phyloP scores from a whole-genome alignment of 108 stramenopile species.

The Nitzschia putrida region DNA sequence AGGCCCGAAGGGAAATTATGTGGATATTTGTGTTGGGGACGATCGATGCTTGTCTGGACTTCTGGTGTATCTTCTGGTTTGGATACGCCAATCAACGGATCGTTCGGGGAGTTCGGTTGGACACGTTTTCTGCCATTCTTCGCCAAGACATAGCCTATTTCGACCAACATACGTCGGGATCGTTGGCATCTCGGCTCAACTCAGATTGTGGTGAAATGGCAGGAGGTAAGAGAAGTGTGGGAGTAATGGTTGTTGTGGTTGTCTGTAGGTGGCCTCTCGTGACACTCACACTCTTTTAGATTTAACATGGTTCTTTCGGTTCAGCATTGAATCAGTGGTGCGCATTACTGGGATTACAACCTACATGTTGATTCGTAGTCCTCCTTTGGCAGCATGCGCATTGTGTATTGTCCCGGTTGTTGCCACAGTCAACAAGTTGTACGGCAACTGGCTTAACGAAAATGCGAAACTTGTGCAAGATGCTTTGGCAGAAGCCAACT shows the following conservation, averaged over 20 bases:
- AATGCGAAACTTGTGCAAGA: constrained; percentile 82
- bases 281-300: constrained; percentile 37
- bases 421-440: constrained; percentile 78
- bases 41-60: constrained; percentile 78
- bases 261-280: constrained; percentile 3
- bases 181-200: constrained; percentile 79
- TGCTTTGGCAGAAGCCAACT: constrained; percentile 81
- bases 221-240: constrained; percentile 35
- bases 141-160: constrained; percentile 83
- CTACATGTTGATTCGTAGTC: constrained; percentile 82
- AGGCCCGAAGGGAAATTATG: constrained; percentile 68
- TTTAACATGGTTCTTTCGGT: constrained; percentile 91
- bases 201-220: constrained; percentile 89
- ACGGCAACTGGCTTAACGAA: constrained; percentile 77
- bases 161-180: constrained; percentile 71
- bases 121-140: constrained; percentile 71
- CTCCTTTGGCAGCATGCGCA: constrained; percentile 71
- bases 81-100: constrained; percentile 85
- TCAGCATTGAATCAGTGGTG: constrained; percentile 82
- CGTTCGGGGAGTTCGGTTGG: constrained; percentile 71
- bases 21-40: constrained; percentile 80
- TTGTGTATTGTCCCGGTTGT: constrained; percentile 80
- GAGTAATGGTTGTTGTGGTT: background rate
- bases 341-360: constrained; percentile 78
- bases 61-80: constrained; percentile 90